Percentiles rank a stretch among this genome's conserved stretches.
Evolutionary conservation across 2,329 filamentous ascomycete genomes (phyloP).

Genomic region (Ilyonectria sp.): DNA sequence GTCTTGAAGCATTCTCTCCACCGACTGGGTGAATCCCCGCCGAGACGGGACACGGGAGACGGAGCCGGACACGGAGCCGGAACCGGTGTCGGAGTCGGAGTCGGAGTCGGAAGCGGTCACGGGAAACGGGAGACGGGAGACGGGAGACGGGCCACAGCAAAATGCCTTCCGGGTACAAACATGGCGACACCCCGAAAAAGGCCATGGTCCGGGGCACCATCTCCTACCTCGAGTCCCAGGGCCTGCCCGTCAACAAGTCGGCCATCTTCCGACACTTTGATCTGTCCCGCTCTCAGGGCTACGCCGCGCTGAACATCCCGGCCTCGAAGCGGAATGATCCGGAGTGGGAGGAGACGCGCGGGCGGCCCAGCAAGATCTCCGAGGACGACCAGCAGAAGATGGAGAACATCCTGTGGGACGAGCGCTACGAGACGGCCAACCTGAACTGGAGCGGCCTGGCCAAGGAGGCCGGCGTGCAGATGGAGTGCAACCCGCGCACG

Average conservation of each 20-base stretch:
- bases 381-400: conserved; percentile 55
- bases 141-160: background rate
- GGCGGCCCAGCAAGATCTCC: conserved; percentile 53
- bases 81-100: background rate
- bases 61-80: conserved; percentile 15
- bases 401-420: conserved; percentile 57
- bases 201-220: conserved; percentile 58
- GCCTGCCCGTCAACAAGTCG: conserved; percentile 57
- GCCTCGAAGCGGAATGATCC: conserved; percentile 55
- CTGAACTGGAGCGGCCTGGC: conserved; percentile 55
- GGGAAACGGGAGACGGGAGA: background rate
- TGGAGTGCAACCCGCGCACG: conserved; percentile 53
- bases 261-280: conserved; percentile 59
- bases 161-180: conserved; percentile 54
- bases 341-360: conserved; percentile 57
- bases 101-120: background rate
- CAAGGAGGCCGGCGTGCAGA: conserved; percentile 52
- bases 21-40: conserved; percentile 35
- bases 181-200: conserved; percentile 56
- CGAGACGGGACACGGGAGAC: conserved; percentile 19
- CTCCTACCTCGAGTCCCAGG: conserved; percentile 57
- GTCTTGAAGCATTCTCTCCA: conserved; percentile 46
- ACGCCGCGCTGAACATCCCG: conserved; percentile 53
- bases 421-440: conserved; percentile 49
- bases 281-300: conserved; percentile 56